Conservation (phyloP, 352 stramenopile species). For the Phytopythium ostracodes region DNA sequence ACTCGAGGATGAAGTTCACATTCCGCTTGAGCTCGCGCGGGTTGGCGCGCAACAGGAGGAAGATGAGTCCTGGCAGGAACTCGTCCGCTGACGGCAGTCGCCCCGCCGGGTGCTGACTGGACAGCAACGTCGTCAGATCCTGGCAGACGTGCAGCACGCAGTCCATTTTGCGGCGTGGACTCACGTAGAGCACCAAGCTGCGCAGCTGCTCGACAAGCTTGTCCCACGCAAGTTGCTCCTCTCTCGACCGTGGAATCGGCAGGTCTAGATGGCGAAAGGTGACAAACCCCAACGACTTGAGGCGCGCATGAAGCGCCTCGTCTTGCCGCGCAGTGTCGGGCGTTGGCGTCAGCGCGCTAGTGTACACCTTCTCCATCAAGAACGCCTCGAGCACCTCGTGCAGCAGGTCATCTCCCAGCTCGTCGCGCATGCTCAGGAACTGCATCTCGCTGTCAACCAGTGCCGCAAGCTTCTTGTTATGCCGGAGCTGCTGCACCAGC, state of each 20-base stretch:
- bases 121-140: slow-evolving; percentile 65
- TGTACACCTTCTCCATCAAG: slow-evolving; percentile 88
- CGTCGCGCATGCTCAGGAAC: slow-evolving; percentile 30
- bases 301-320: slow-evolving; percentile 46
- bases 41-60: slow-evolving; percentile 84
- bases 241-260: slow-evolving; percentile 29
- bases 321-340: slow-evolving; percentile 40
- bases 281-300: slow-evolving; percentile 78
- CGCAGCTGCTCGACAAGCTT: slow-evolving; percentile 40
- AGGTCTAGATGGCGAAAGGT: slow-evolving; percentile 85
- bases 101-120: slow-evolving; percentile 27
- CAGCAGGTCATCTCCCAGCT: slow-evolving; percentile 41
- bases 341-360: slow-evolving; percentile 57
- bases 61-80: slow-evolving; percentile 91
- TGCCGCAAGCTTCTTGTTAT: slow-evolving; percentile 21
- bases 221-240: slow-evolving; percentile 35
- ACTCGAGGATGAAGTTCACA: slow-evolving; percentile 86
- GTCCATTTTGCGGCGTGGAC: slow-evolving; percentile 86
- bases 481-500: slow-evolving; percentile 54
- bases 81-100: slow-evolving; percentile 87
- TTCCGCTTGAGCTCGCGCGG: slow-evolving; percentile 79
- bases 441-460: slow-evolving; percentile 14
- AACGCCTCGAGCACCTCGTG: slow-evolving; percentile 85
- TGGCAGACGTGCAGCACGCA: slow-evolving; percentile 71
- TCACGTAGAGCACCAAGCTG: slow-evolving; percentile 41